Base-by-base conservation (phyloP, 2,329 filamentous ascomycete genomes). In the Pyrenophora teres region DNA sequence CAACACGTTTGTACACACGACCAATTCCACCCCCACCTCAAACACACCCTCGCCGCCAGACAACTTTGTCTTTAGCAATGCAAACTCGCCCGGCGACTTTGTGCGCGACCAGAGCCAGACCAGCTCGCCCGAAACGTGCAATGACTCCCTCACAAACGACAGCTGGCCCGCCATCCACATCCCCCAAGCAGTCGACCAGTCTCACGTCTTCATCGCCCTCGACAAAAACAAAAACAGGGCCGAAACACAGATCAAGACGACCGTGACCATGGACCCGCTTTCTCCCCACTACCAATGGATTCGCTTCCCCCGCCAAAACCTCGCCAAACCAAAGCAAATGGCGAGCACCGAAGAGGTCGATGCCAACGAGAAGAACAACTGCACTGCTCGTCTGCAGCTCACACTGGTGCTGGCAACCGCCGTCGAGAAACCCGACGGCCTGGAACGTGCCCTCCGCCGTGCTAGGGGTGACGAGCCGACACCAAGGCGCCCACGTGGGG, bases 201-300 rank as follows among this genome's bases (percentile, higher is more conserved):
- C 63, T 23, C 50, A 60, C 2, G 50, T 71, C 38, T 54, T 49
- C 30, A 57, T 71, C 33, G 51, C 49, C 13, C 52, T 68, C 18
- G 67, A 72, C 58, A 70, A 67, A 54, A 69, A 72, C 50, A 97
- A 97, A 74, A 96, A 92, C 13, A 87, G 94, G 18, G 94, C 97
- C 15, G 94, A 99, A 77, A 97, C 94, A 0, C 94, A 97, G 70
- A 97, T 97, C 62, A 90, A 89, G 7, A 90, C 97, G 62, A 87
- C 87, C 65, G 81, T 97, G 74, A 88, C 87, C 0, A 75, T 97
- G 33, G 87, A 86, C 50, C 86, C 89, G 16, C 78, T 96, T 40
- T 92, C 92, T 1, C 77, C 81, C 0, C 88, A 88, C 9, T 84
- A 92, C 50, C 89, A 87, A 58, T 90, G 88, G 69, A 78, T 97